These are phyloP conservation scores for Dothideomycetes sp. DNA, from an alignment of 2,329 filamentous ascomycete genomes.

Conservation along the genomic window DNA sequence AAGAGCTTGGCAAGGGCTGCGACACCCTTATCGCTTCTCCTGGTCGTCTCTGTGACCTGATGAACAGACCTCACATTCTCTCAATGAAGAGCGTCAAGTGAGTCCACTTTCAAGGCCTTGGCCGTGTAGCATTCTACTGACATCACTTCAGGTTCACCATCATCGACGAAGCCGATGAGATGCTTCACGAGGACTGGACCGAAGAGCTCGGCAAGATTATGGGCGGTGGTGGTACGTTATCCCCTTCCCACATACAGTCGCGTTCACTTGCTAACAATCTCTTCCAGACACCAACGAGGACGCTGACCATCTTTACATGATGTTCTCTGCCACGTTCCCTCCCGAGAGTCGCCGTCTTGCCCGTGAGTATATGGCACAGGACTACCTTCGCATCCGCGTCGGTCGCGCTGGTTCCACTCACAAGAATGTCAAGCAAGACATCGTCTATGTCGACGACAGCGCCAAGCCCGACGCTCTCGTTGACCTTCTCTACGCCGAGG, in stretches of 20 bases:
- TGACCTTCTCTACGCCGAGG: slow-evolving; percentile 59
- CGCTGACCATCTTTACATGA: slow-evolving; percentile 56
- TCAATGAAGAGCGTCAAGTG: slow-evolving; percentile 68
- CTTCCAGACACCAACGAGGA: slow-evolving; percentile 62
- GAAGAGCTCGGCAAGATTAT: slow-evolving; percentile 66
- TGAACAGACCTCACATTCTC: slow-evolving; percentile 57
- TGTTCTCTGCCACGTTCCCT: slow-evolving; percentile 94
- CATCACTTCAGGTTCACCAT: slow-evolving; percentile 45
- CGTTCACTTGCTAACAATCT: slow-evolving; percentile 2
- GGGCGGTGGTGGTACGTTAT: slow-evolving; percentile 60
- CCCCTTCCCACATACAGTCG: not conserved
- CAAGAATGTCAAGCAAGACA: slow-evolving; percentile 65
- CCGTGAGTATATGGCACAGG: slow-evolving; percentile 59
- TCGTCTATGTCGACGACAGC: slow-evolving; percentile 55
- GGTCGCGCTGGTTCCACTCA: slow-evolving; percentile 79
- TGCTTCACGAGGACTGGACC: slow-evolving; percentile 72
- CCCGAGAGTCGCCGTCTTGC: slow-evolving; percentile 67
- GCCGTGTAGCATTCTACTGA: slow-evolving; percentile 9
- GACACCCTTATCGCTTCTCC: slow-evolving; percentile 83
- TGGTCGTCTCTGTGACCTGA: slow-evolving; percentile 76
- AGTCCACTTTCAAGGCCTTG: slow-evolving; percentile 25
- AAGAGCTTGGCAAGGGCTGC: slow-evolving; percentile 70
- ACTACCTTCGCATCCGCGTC: slow-evolving; percentile 71
- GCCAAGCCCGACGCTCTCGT: slow-evolving; percentile 61
- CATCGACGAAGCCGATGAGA: slow-evolving; percentile 91